Percentiles rank a stretch among this genome's conserved stretches.
Evolutionary conservation across 306 rosid species (phyloP).

Genomic region (Cicer arietinum): DNA sequence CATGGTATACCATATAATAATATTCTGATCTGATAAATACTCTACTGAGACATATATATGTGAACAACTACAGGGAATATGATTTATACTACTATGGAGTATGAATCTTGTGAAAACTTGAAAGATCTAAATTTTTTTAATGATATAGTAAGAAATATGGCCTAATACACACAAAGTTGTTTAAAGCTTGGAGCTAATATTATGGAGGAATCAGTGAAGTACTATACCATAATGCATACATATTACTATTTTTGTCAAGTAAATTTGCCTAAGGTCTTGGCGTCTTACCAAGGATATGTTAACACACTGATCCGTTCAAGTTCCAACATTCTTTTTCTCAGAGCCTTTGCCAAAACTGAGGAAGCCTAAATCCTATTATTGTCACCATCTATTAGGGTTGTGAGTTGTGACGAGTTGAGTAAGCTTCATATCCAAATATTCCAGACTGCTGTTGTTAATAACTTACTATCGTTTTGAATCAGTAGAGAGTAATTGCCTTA

Average conservation of each 20-base stretch:
- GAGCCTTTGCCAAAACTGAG: neutral
- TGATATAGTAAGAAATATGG: slow-evolving; percentile 13
- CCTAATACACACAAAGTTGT: neutral
- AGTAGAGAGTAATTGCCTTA: slow-evolving; percentile 11
- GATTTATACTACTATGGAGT: neutral
- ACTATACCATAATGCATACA: slow-evolving; percentile 14
- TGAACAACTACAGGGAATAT: neutral
- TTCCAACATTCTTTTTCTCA: slow-evolving; percentile 23
- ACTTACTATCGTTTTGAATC: slow-evolving; percentile 10
- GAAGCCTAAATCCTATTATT: neutral
- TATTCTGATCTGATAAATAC: slow-evolving; percentile 19
- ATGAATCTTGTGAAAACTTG: slow-evolving; percentile 9
- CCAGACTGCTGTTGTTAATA: neutral
- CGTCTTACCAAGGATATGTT: slow-evolving; percentile 18
- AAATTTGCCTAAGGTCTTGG: slow-evolving; percentile 2
- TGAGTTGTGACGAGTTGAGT: neutral
- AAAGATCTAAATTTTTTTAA: slow-evolving; percentile 3
- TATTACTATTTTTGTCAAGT: slow-evolving; percentile 12
- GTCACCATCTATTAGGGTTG: slow-evolving; percentile 8
- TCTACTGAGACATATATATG: slow-evolving; percentile 14
- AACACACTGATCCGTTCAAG: neutral
- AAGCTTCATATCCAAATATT: slow-evolving; percentile 24
- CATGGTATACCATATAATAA: slow-evolving; percentile 7
- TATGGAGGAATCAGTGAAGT: slow-evolving; percentile 17
- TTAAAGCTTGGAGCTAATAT: slow-evolving; percentile 26